phyloP scores from a whole-genome alignment of 2,329 filamentous ascomycete genomes.

The Cytospora paraplurivora region DNA sequence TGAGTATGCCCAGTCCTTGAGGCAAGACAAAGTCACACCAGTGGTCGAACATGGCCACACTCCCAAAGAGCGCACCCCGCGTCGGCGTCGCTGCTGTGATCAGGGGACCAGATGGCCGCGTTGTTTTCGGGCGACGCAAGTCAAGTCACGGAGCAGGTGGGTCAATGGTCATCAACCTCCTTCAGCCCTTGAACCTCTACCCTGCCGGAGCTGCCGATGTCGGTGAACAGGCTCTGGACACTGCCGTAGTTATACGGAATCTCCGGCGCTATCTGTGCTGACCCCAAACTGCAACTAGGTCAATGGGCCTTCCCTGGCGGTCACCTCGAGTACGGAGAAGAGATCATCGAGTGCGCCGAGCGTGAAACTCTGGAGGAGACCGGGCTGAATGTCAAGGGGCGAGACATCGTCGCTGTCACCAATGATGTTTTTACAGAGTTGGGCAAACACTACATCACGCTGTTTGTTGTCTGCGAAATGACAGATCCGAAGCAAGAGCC shows the following conservation, averaged over 20 bases:
- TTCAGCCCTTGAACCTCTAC: neutral
- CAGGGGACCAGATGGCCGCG: constrained; percentile 43
- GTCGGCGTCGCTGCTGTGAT: constrained; percentile 55
- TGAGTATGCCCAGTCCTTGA: too few relatives aligned
- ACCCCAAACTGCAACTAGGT: constrained; percentile 25
- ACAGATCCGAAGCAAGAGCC: constrained; percentile 52
- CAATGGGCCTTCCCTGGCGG: constrained; percentile 70
- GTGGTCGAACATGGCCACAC: constrained; percentile 32
- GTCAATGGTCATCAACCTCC: constrained; percentile 27
- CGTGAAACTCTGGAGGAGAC: constrained; percentile 75
- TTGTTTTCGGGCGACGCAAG: constrained; percentile 51
- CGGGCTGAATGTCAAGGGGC: constrained; percentile 55
- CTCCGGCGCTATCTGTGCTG: neutral
- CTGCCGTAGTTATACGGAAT: neutral
- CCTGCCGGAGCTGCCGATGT: constrained; percentile 16
- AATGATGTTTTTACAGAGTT: constrained; percentile 65
- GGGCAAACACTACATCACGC: constrained; percentile 73
- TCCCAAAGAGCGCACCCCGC: constrained; percentile 38
- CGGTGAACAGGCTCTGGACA: neutral
- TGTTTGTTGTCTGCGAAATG: constrained; percentile 63
- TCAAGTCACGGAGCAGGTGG: constrained; percentile 53
- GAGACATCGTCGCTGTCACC: constrained; percentile 61
- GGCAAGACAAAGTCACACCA: neutral
- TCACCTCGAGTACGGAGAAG: constrained; percentile 72
- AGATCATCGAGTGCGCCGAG: constrained; percentile 60